phyloP scores from a whole-genome alignment of 306 rosid species.

The Hippophae rhamnoides region DNA sequence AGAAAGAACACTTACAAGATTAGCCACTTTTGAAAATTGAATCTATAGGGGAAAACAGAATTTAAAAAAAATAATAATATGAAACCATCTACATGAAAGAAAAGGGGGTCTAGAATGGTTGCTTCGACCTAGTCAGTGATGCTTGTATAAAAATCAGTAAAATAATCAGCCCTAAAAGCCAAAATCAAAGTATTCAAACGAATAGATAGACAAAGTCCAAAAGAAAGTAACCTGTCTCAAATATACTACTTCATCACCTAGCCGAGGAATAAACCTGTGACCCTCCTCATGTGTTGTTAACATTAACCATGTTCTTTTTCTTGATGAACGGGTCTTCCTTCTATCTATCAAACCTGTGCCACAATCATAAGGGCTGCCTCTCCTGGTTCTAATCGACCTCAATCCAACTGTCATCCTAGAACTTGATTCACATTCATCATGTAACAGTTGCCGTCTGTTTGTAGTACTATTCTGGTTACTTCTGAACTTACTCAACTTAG shows the following conservation, averaged over 20 bases:
- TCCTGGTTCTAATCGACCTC: conserved; percentile 80
- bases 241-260: conserved; percentile 87
- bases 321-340: conserved; percentile 40
- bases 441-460: conserved; percentile 32
- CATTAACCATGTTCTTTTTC: conserved; percentile 76
- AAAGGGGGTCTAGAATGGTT: too few species aligned
- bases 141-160: conserved; percentile 16
- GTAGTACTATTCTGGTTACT: conserved; percentile 33
- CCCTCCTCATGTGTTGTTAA: conserved; percentile 77
- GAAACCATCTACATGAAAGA: too few species aligned
- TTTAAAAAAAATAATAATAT: too few species aligned
- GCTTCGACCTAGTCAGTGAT: too few species aligned
- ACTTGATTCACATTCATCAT: conserved; percentile 60
- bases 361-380: conserved; percentile 36
- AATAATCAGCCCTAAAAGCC: conserved; percentile 1
- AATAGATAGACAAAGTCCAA: conserved; percentile 7
- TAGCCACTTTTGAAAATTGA: conserved; percentile 17
- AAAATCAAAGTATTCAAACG: not conserved
- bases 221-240: conserved; percentile 68
- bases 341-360: conserved; percentile 51
- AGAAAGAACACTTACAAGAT: conserved; percentile 14
- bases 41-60: conserved; percentile 15
- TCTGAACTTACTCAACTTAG: conserved; percentile 29
- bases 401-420: conserved; percentile 70
- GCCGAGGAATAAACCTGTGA: conserved; percentile 87